phyloP scores from a whole-genome alignment of 1,284 basidiomycete genomes.

The Lentinus polychrous region DNA sequence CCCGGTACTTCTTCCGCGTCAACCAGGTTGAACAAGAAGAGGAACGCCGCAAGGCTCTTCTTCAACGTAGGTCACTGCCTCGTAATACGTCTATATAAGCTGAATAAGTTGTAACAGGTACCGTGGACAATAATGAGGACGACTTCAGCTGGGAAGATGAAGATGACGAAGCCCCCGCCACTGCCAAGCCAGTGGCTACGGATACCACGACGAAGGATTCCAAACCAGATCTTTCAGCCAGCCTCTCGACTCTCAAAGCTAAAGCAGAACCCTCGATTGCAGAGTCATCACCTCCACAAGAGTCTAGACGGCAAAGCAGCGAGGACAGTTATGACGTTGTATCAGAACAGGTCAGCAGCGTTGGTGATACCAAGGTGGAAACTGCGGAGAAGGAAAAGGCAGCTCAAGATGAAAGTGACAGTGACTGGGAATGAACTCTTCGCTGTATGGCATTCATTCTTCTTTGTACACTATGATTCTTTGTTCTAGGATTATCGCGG shows the following conservation, averaged over 20 bases:
- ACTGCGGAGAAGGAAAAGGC: constrained; percentile 17
- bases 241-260: constrained; percentile 9
- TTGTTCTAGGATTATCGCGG: too few relatives aligned
- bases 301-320: constrained; percentile 50
- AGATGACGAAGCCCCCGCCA: constrained; percentile 54
- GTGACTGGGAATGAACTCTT: constrained; percentile 58
- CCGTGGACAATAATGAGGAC: constrained; percentile 53
- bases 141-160: constrained; percentile 75
- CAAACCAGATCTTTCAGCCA: not conserved
- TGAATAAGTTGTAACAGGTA: constrained; percentile 29
- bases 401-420: constrained; percentile 20
- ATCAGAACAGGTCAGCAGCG: constrained; percentile 37
- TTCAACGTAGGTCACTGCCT: constrained; percentile 53
- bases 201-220: not conserved
- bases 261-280: constrained; percentile 13
- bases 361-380: constrained; percentile 17
- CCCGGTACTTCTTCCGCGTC: constrained; percentile 86
- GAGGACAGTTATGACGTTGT: constrained; percentile 73
- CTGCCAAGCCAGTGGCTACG: constrained; percentile 15
- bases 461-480: not conserved
- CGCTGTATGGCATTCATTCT: not conserved
- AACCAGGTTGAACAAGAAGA: constrained; percentile 83
- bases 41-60: constrained; percentile 70
- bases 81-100: constrained; percentile 5
- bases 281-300: constrained; percentile 33